Base-by-base conservation (phyloP, 2,329 filamentous ascomycete species). In the Aspergillus chevalieri region DNA sequence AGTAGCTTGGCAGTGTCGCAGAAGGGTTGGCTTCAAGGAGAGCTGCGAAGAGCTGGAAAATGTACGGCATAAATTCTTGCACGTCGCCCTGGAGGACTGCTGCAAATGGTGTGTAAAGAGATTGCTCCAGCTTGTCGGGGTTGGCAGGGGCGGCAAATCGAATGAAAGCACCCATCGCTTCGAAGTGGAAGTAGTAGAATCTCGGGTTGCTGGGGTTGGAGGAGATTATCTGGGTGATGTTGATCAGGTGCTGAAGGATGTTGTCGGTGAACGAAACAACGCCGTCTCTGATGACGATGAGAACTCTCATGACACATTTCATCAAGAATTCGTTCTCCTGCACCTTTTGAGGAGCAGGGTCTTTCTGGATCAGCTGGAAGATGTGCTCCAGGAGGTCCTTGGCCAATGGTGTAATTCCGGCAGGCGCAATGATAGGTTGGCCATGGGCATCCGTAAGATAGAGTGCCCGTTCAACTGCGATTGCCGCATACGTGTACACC, bases 321-420 rank as follows among this genome's bases (percentile, higher is more conserved):
- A 98, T 97, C 64, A 98, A 70, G 68, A 97, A 98, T 66, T 98
- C 93, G 65, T 98, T 98, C 71, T 98, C 93, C 65, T 98, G 93
- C 53, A 98, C 84, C 77, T 97, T 98, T 56, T 92, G 83, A 1
- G 94, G 86, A 9, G 87, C 85, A 3, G 79, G 78, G 60, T 95
- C 86, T 65, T 87, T 89, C 65, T 94, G 87, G 57, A 98, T 89
- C 47, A 98, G 78, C 56, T 85, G 85, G 78, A 98, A 97, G 10
- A 98, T 78, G 64, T 97, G 92, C 47, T 89, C 80, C 17, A 97
- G 76, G 2, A 98, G 80, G 58, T 95, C 89, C 67, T 90, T 91
- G 21, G 92, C 83, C 53, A 93, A 82, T 0, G 86, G 85, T 51
- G 86, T 81, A 48, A 98, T 89, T 57, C 89, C 87, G 9, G 81